phyloP scores from a whole-genome alignment of 441 rosid genomes.

The Gossypium schwendimanii region DNA sequence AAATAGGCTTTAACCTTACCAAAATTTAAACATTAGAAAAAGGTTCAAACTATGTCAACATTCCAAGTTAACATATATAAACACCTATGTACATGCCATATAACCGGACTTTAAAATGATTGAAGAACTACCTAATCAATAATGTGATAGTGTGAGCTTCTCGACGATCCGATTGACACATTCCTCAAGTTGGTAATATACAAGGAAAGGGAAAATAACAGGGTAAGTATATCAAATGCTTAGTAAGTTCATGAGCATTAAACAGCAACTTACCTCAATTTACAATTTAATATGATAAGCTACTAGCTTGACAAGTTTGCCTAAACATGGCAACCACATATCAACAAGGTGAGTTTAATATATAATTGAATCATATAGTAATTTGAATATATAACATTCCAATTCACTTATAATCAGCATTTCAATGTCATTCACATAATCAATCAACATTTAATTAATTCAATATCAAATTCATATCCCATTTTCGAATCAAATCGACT shows the following conservation, averaged over 20 bases:
- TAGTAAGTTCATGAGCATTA: background rate
- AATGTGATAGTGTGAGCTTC: too few relatives aligned
- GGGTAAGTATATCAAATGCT: background rate
- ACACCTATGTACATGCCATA: too few relatives aligned
- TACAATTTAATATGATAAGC: background rate
- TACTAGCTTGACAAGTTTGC: background rate
- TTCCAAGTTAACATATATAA: too few relatives aligned
- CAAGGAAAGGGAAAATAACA: background rate
- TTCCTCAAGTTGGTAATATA: background rate
- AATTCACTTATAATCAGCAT: background rate
- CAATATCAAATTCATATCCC: too few relatives aligned
- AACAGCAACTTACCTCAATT: too few relatives aligned
- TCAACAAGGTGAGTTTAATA: background rate
- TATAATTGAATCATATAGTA: background rate
- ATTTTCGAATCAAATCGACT: background rate
- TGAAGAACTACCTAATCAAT: too few relatives aligned
- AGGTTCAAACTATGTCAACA: too few relatives aligned
- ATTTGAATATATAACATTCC: background rate
- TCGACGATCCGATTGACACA: too few relatives aligned
- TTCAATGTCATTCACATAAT: background rate
- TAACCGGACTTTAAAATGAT: too few relatives aligned
- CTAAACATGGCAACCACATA: background rate
- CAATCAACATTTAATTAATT: too few relatives aligned
- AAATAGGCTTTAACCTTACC: too few relatives aligned
- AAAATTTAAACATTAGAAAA: too few relatives aligned